These are phyloP conservation scores for Plenodomus lindquistii DNA, from an alignment of 2,329 filamentous ascomycete species.

Conservation along the genomic window DNA sequence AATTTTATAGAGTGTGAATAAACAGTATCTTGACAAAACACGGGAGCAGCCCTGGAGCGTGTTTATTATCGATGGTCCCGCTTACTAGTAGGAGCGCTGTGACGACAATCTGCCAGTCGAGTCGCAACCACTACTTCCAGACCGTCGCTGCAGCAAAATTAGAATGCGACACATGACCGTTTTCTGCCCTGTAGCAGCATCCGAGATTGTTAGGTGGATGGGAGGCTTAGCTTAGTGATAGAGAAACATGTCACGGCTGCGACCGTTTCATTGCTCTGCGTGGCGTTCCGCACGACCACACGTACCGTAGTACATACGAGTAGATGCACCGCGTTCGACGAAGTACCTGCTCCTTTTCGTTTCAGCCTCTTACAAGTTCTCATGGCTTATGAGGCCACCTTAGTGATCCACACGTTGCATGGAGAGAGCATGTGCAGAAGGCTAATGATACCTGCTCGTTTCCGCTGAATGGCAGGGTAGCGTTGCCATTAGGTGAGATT, in stretches of 20 bases:
- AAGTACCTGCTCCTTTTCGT: background rate
- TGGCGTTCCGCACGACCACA: background rate
- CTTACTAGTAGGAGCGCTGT: too few relatives aligned
- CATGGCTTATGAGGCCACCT: too few relatives aligned
- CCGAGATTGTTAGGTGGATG: background rate
- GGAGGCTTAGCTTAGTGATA: slow-evolving; percentile 5
- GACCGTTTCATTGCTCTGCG: slow-evolving; percentile 8
- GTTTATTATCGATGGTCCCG: background rate
- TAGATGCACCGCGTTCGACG: background rate
- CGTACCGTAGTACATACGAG: background rate
- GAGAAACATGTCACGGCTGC: slow-evolving; percentile 4
- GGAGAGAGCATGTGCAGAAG: too few relatives aligned
- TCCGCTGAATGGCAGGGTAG: too few relatives aligned
- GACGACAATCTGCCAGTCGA: background rate
- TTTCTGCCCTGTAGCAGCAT: slow-evolving; percentile 3
- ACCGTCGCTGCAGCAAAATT: slow-evolving; percentile 1
- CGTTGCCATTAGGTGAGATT: too few relatives aligned
- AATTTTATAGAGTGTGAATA: background rate
- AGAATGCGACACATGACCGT: slow-evolving; percentile 4
- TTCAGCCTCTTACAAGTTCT: too few relatives aligned
- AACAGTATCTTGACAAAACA: background rate
- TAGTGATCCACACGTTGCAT: too few relatives aligned
- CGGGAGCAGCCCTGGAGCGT: background rate
- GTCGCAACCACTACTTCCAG: background rate
- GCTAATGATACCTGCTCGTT: too few relatives aligned